A percentile compares a stretch with the other conserved stretches of the same genome.
These are phyloP conservation scores for Trametes cinnabarina DNA, from an alignment of 768 basidiomycete genomes.

Conservation along the genomic window DNA sequence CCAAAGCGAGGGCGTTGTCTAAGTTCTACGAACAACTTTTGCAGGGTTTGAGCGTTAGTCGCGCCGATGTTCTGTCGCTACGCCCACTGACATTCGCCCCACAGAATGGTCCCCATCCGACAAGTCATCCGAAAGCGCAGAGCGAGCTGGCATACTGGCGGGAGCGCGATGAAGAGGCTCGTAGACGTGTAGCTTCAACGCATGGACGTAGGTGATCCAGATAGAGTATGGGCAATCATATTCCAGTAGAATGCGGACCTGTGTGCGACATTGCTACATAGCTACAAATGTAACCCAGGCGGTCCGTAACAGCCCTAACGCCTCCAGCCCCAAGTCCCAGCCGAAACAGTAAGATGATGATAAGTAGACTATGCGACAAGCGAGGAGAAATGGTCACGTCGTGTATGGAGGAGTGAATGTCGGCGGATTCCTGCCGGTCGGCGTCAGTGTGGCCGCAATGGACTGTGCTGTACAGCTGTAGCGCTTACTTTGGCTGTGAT, in stretches of 20 bases:
- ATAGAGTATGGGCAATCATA: background rate
- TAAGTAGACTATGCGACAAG: background rate
- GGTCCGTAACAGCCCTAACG: slow-evolving; percentile 1
- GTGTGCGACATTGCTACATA: background rate
- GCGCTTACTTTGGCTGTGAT: slow-evolving; percentile 40
- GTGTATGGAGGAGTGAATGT: slow-evolving; percentile 36
- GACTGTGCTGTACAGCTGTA: background rate
- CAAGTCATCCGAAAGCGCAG: slow-evolving; percentile 82
- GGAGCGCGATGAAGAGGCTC: slow-evolving; percentile 78
- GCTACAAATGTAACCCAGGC: background rate
- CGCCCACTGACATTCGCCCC: background rate
- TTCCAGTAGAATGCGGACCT: background rate
- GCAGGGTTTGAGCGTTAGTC: slow-evolving; percentile 70
- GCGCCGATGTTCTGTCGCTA: background rate
- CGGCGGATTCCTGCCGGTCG: slow-evolving; percentile 14
- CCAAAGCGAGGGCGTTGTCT: slow-evolving; percentile 66
- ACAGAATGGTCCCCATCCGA: slow-evolving; percentile 65
- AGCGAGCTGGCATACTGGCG: slow-evolving; percentile 86
- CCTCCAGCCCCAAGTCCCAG: background rate
- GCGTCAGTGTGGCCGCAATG: background rate
- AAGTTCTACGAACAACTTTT: slow-evolving; percentile 75
- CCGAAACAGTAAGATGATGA: background rate
- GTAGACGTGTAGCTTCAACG: slow-evolving; percentile 34
- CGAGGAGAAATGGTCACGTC: slow-evolving; percentile 19
- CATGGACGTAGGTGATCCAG: slow-evolving; percentile 12